Evolutionary conservation across 2,329 filamentous ascomycete genomes (phyloP), one percentile per base, ranked within the genome.

Genomic region (Amauroascus verrucosus): DNA sequence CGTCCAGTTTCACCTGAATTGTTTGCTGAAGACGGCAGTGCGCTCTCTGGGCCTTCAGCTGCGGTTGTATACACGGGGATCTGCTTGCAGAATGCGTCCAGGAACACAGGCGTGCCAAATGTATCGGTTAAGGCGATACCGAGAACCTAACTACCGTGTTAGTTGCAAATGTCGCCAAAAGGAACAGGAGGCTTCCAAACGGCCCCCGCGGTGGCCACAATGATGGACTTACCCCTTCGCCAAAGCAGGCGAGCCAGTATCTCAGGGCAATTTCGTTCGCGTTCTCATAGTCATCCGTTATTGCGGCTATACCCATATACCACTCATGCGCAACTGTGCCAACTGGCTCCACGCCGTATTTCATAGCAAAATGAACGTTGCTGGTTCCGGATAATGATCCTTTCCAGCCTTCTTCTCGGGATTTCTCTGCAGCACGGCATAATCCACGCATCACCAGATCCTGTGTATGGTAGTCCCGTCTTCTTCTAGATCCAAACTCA

Each of bases 241-340:
- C 93, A 65, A 96, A 98, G 57, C 87, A 95, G 50, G 84, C 83
- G 32, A 95, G 80, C 93, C 93, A 98, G 67, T 94, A 88, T 54
- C 82, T 77, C 60, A 98, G 73, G 0, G 88, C 90, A 58, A 84
- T 78, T 67, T 95, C 88, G 35, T 90, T 95, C 2, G 93, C 90
- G 57, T 79, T 77, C 61, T 82, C 79, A 66, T 98, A 98, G 70
- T 96, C 81, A 58, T 88, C 79, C 3, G 85, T 87, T 61, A 96
- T 88, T 37, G 93, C 90, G 0, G 93, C 93, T 58, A 95, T 91
- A 40, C 88, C 90, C 93, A 98, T 98, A 75, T 96, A 97, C 93
- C 93, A 98, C 72, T 98, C 93, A 65, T 98, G 93, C 0, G 93
- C 93, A 1, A 88, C 83, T 0, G 93, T 98, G 4, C 93, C 93